Percentiles rank a stretch among this genome's conserved stretches.
These are phyloP conservation scores for Coemansia sp. DNA, from an alignment of 192 early-diverging fungal genomes.

Conservation along the genomic window DNA sequence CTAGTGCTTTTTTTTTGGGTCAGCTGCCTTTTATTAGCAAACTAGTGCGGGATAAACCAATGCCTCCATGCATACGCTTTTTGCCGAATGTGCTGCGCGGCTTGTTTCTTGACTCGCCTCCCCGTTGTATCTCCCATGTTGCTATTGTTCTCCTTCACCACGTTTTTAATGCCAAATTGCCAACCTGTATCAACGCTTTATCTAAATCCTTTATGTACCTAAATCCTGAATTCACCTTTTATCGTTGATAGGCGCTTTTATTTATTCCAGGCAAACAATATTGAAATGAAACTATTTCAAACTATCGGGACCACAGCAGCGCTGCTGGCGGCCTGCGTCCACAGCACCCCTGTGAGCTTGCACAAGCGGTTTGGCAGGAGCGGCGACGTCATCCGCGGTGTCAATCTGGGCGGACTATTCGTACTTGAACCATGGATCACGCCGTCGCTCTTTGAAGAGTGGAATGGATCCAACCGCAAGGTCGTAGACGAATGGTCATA, in stretches of 20 bases:
- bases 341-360: constrained; percentile 11
- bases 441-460: constrained; percentile 50
- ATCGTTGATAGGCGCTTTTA: not conserved
- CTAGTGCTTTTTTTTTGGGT: too few relatives aligned
- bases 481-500: constrained; percentile 63
- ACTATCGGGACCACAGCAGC: not conserved
- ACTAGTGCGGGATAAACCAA: not conserved
- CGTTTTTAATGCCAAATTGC: not conserved
- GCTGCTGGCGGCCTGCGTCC: not conserved
- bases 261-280: not conserved
- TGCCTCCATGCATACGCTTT: constrained; percentile 3
- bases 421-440: constrained; percentile 63
- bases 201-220: too few relatives aligned
- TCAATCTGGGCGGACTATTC: constrained; percentile 60
- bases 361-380: constrained; percentile 33
- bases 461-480: constrained; percentile 28
- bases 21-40: too few relatives aligned
- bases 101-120: not conserved
- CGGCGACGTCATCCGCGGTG: constrained; percentile 53
- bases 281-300: not conserved
- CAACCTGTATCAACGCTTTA: not conserved
- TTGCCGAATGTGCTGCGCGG: not conserved
- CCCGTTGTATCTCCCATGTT: not conserved
- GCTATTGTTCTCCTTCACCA: not conserved
- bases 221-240: too few relatives aligned